phyloP scores from a whole-genome alignment of 139 green algal genomes.

The Picochlorum costavermella region DNA sequence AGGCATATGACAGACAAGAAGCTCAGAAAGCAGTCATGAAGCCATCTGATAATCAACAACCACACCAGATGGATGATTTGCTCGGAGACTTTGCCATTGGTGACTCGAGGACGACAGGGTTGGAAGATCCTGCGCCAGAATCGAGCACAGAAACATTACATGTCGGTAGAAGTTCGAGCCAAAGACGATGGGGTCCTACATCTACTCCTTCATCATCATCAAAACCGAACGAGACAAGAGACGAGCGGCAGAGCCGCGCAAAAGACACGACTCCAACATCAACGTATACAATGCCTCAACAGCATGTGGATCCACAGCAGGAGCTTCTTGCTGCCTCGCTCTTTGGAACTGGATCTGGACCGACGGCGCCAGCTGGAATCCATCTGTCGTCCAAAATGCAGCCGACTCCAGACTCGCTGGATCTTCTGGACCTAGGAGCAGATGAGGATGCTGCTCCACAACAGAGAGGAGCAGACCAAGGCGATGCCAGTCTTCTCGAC shows the following conservation, averaged over 20 bases:
- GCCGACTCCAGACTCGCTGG: neutral
- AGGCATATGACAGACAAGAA: slow-evolving; percentile 14
- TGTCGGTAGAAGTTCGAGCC: neutral
- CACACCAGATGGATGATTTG: neutral
- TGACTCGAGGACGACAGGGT: slow-evolving; percentile 1
- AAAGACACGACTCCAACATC: neutral
- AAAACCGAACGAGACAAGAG: neutral
- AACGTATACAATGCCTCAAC: neutral
- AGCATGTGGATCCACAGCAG: slow-evolving; percentile 14
- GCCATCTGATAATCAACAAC: neutral
- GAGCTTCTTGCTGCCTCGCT: slow-evolving; percentile 27
- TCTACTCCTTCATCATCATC: neutral
- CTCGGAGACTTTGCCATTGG: slow-evolving; percentile 8
- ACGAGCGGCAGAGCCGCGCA: neutral
- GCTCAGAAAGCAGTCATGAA: neutral
- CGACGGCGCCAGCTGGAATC: neutral
- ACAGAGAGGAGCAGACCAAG: neutral
- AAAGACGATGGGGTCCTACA: slow-evolving; percentile 12
- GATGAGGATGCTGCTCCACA: neutral
- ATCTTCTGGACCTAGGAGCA: slow-evolving; percentile 20
- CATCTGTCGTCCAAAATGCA: neutral
- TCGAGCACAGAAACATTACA: neutral
- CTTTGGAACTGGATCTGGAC: slow-evolving; percentile 18
- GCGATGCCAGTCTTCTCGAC: neutral
- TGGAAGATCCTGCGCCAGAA: neutral